Percentiles rank a stretch among this genome's conserved stretches.
Conservation (phyloP, 495 filamentous ascomycete genomes). For the Trichoderma reesei region DNA sequence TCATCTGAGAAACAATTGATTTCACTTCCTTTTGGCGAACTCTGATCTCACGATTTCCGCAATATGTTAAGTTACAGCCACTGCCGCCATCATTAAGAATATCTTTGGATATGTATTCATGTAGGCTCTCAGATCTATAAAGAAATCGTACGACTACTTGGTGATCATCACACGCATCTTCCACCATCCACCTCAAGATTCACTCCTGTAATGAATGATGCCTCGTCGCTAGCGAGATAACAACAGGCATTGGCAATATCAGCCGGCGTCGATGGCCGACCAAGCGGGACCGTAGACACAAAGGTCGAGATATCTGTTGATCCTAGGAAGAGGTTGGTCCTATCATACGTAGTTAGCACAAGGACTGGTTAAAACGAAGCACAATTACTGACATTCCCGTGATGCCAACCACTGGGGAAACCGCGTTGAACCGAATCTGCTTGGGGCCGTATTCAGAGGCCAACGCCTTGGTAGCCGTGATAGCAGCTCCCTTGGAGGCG, state of each 20-base stretch:
- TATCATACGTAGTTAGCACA: background rate
- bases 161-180: conserved; percentile 23
- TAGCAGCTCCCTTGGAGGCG: conserved; percentile 55
- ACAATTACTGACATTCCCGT: conserved; percentile 38
- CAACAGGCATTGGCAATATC: conserved; percentile 59
- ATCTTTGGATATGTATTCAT: too few species aligned
- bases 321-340: conserved; percentile 55
- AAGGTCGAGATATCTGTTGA: conserved; percentile 60
- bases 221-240: conserved; percentile 59
- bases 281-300: conserved; percentile 55
- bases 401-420: conserved; percentile 51
- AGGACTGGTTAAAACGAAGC: background rate
- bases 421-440: conserved; percentile 55
- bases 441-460: conserved; percentile 58
- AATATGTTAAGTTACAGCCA: too few species aligned
- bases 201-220: conserved; percentile 59
- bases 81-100: too few species aligned
- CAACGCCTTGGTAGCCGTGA: conserved; percentile 52
- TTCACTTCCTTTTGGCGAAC: too few species aligned
- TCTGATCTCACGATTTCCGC: too few species aligned
- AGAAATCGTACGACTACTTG: too few species aligned
- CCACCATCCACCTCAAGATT: conserved; percentile 53
- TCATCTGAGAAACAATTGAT: too few species aligned
- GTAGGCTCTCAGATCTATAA: too few species aligned
- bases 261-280: conserved; percentile 50